phyloP scores from a whole-genome alignment of 352 stramenopile species.

The Phytophthora pseudosyringae region DNA sequence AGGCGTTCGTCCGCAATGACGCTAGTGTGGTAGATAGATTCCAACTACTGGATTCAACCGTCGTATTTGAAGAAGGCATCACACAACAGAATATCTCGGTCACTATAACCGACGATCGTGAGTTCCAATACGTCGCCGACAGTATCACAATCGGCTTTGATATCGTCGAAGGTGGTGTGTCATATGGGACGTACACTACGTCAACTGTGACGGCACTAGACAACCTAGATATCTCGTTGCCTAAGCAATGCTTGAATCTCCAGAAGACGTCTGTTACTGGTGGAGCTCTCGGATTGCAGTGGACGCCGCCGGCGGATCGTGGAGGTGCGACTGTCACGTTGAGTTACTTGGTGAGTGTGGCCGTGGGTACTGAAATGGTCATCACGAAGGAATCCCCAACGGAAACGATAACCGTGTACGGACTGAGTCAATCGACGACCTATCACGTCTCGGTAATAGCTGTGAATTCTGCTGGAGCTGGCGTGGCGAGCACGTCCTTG shows the following conservation, averaged over 20 bases:
- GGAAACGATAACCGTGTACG: conserved; percentile 39
- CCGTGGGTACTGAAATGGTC: conserved; percentile 6
- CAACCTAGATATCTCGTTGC: conserved; percentile 58
- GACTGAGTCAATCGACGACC: conserved; percentile 50
- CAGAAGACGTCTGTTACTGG: conserved; percentile 36
- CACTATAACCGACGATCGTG: conserved; percentile 43
- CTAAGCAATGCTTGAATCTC: conserved; percentile 49
- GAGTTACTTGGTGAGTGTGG: conserved; percentile 40
- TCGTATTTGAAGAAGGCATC: conserved; percentile 45
- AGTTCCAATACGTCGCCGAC: conserved; percentile 51
- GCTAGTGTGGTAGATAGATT: conserved; percentile 43
- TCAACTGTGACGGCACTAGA: conserved; percentile 53
- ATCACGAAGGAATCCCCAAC: conserved; percentile 2
- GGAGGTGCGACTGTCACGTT: conserved; percentile 39
- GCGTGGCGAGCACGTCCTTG: conserved; percentile 23
- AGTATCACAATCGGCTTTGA: conserved; percentile 47
- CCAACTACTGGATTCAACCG: conserved; percentile 28
- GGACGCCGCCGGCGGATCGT: conserved; percentile 47
- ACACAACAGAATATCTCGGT: conserved; percentile 31
- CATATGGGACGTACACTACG: conserved; percentile 20
- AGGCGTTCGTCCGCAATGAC: conserved; percentile 24
- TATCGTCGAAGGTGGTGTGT: conserved; percentile 44
- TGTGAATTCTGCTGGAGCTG: conserved; percentile 39
- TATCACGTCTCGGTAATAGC: conserved; percentile 50
- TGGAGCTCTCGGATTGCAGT: conserved; percentile 49